Evolutionary conservation across 768 basidiomycete species (phyloP).

Genomic region (Suillus weaverae): DNA sequence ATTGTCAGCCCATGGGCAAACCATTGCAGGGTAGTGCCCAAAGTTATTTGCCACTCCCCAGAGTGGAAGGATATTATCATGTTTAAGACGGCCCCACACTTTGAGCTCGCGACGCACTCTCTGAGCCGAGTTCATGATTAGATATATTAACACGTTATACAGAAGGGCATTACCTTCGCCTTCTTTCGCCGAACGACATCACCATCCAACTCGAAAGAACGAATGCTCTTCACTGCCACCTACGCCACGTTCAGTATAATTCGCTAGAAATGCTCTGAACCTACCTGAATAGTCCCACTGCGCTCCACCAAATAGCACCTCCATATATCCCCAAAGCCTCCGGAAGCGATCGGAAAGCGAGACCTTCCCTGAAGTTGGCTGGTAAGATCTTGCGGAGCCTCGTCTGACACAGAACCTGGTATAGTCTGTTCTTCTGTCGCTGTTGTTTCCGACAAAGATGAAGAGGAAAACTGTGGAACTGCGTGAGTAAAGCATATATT

Average conservation of each 20-base stretch:
- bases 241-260: neutral
- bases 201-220: neutral
- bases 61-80: constrained; percentile 21
- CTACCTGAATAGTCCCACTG: neutral
- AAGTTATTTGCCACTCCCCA: constrained; percentile 19
- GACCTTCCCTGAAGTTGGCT: neutral
- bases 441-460: neutral
- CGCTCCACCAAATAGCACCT: neutral
- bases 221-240: constrained; percentile 5
- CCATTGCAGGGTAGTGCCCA: constrained; percentile 20
- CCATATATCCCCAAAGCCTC: constrained; percentile 6
- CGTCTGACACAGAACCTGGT: neutral
- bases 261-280: neutral
- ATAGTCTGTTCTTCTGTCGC: neutral
- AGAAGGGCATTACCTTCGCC: neutral
- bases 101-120: constrained; percentile 19
- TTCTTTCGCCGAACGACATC: neutral
- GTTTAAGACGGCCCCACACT: constrained; percentile 20
- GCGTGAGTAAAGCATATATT: neutral
- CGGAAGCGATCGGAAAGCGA: neutral
- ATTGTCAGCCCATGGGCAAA: constrained; percentile 22
- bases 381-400: neutral
- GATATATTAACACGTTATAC: neutral
- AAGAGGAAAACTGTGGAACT: neutral
- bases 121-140: constrained; percentile 4